Percentiles rank a stretch among this genome's conserved stretches.
Evolutionary conservation across 345 rosid genomes (phyloP).

Genomic region (Salix exigua): DNA sequence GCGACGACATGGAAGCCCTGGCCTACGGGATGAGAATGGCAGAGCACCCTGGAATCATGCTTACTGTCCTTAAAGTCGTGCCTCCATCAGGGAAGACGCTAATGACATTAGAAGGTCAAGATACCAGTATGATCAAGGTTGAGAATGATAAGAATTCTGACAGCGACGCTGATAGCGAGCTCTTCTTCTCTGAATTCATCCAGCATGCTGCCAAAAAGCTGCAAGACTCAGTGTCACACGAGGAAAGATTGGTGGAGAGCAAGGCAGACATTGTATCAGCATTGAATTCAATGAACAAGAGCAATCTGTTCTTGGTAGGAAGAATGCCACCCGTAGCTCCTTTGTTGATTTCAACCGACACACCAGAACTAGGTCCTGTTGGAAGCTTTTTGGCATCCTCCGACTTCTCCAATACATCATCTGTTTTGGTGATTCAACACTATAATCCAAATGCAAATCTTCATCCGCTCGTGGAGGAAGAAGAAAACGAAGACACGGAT

Average conservation of each 20-base stretch:
- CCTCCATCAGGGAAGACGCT: slow-evolving; percentile 19
- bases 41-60: slow-evolving; percentile 51
- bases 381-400: slow-evolving; percentile 44
- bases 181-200: slow-evolving; percentile 28
- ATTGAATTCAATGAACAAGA: slow-evolving; percentile 32
- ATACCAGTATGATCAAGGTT: too few relatives aligned
- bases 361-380: slow-evolving; percentile 48
- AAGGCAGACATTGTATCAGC: slow-evolving; percentile 26
- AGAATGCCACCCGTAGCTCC: slow-evolving; percentile 30
- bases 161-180: not conserved
- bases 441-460: slow-evolving; percentile 6
- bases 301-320: slow-evolving; percentile 43
- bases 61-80: slow-evolving; percentile 39
- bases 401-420: slow-evolving; percentile 40
- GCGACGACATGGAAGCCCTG: slow-evolving; percentile 59
- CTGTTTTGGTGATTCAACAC: slow-evolving; percentile 46
- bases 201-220: slow-evolving; percentile 13
- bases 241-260: slow-evolving; percentile 34
- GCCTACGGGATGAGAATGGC: slow-evolving; percentile 61
- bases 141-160: not conserved
- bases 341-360: slow-evolving; percentile 29
- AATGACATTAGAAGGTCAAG: not conserved
- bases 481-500: not conserved
- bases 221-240: slow-evolving; percentile 27
- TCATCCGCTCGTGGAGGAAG: not conserved